Evolutionary conservation across 179 eudicot species (phyloP).

Genomic region (Carnegiea gigantea): DNA sequence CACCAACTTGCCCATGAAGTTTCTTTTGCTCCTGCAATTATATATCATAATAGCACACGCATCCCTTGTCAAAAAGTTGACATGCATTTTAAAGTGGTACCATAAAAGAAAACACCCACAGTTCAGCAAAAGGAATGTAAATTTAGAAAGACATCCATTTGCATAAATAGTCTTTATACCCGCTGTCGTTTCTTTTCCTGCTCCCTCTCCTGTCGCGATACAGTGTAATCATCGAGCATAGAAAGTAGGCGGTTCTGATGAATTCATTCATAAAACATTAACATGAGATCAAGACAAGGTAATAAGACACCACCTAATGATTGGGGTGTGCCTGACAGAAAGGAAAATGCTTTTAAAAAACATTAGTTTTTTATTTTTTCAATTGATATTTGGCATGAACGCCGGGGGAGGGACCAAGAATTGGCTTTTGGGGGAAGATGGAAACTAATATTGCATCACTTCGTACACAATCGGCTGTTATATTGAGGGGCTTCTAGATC

Average conservation of each 20-base stretch:
- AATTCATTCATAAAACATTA: background rate
- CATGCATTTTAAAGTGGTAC: background rate
- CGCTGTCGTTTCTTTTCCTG: slow-evolving; percentile 78
- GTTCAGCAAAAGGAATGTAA: background rate
- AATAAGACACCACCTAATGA: background rate
- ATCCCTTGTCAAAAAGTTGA: slow-evolving; percentile 1
- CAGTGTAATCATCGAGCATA: slow-evolving; percentile 76
- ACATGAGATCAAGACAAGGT: background rate
- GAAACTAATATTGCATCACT: background rate
- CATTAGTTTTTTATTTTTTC: background rate
- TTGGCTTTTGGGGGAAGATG: background rate
- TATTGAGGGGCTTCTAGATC: too few species aligned
- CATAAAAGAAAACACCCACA: background rate
- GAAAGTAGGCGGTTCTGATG: slow-evolving; percentile 67
- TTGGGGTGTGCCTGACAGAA: background rate
- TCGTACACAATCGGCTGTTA: too few species aligned
- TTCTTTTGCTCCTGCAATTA: slow-evolving; percentile 84
- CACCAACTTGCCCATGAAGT: slow-evolving; percentile 75
- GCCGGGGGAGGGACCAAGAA: background rate
- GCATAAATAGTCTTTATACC: slow-evolving; percentile 40
- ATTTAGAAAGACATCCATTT: background rate
- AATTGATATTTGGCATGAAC: background rate
- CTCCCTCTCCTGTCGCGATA: slow-evolving; percentile 73
- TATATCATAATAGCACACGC: background rate
- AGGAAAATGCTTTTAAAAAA: background rate